phyloP scores from a whole-genome alignment of 495 filamentous ascomycete species.

The Echria macrotheca region DNA sequence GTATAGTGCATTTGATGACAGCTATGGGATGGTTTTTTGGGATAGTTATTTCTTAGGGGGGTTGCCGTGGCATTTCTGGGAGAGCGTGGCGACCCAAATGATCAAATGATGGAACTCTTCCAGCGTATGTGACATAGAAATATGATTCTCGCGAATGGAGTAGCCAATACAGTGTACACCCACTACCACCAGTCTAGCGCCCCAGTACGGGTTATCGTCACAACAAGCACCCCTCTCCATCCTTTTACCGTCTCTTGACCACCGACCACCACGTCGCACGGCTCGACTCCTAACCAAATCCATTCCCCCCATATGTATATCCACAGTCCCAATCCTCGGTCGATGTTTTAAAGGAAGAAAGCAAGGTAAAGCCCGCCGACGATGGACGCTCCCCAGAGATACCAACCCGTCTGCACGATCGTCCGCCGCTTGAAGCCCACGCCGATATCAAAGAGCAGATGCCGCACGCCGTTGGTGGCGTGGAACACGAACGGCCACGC shows the following conservation, averaged over 20 bases:
- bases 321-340: too few species aligned
- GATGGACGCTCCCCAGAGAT: conserved; percentile 62
- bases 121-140: conserved; percentile 18
- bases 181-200: conserved; percentile 11
- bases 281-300: too few species aligned
- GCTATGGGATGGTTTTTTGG: too few species aligned
- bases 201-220: conserved; percentile 10
- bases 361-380: conserved; percentile 58
- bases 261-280: too few species aligned
- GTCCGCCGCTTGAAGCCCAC: conserved; percentile 59
- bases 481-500: conserved; percentile 89
- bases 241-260: not conserved
- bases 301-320: too few species aligned
- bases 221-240: conserved; percentile 4
- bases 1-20: too few species aligned
- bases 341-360: conserved; percentile 34
- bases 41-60: too few species aligned
- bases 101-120: too few species aligned
- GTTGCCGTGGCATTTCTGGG: too few species aligned
- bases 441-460: conserved; percentile 81
- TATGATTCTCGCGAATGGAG: conserved; percentile 12
- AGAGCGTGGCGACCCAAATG: too few species aligned
- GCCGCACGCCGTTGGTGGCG: conserved; percentile 77
- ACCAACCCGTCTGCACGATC: conserved; percentile 72
- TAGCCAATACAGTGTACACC: conserved; percentile 13